Evolutionary conservation across 306 rosid genomes (phyloP), one percentile per base, ranked within the genome.

Genomic region (Acmispon strigosus): DNA sequence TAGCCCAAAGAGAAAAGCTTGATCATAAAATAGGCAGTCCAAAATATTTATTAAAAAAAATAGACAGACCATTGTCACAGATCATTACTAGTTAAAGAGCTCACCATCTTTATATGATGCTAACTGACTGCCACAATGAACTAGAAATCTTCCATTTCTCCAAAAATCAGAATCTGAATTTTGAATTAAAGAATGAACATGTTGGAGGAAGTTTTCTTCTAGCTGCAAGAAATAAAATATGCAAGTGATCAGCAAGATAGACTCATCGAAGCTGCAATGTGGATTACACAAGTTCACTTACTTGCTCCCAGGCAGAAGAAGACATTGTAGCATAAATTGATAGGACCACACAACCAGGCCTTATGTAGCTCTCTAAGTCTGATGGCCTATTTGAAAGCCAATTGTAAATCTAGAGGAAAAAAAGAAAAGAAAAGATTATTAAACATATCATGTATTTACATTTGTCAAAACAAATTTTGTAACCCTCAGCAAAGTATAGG

Each of bases 331-430:
- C 84, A 82, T 92, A 92, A 77, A 90, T 50, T 65, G 98, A 86
- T 54, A 92, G 79, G 67, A 92, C 81, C 69, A 92, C 98, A 53
- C 98, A 92, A 20, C 98, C 98, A 16, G 98, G 98, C 71, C 96
- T 83, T 69, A 92, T 90, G 91, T 88, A 85, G 84, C 98, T 92
- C 82, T 92, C 96, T 89, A 92, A 88, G 73, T 90, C 96, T 6
- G 91, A 88, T 9, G 98, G 98, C 75, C 96, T 82, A 66, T 80
- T 88, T 49, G 96, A 88, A 66, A 92, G 96, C 98, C 98, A 92
- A 65, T 74, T 82, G 83, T 67, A 88, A 70, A 92, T 86, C 98
- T 92, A 62, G 39, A 54, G 43, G 43, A 2, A 2, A 19, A 27
- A 62, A 18, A 5, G 15, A 10, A 44, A 19, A 58, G 43, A 16